Base-by-base conservation (phyloP, 352 stramenopile genomes). In the Labyrinthula sp. region DNA sequence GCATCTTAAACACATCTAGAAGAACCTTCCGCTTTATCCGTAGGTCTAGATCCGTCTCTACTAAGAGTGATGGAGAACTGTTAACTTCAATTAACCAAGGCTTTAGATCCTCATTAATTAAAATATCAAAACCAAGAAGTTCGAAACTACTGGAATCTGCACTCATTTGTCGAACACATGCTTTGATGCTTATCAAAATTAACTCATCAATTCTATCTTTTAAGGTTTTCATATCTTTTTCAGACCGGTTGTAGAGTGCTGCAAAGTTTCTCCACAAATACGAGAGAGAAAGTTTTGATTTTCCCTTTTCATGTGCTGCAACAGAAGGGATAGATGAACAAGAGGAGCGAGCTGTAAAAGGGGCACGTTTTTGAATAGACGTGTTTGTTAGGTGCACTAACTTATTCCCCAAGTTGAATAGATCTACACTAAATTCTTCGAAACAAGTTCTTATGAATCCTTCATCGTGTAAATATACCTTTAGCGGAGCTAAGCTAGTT, bases 51-150 rank as follows among this genome's bases (percentile, higher is more conserved):
- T 64, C 45, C 28, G 79, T 74, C 29, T 90, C 77, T 14, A 75
- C 65, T 12, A 65, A 73, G 64, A 94, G 75, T 6, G 73, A 88
- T 17, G 83, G 83, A 40, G 73, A 88, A 34, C 77, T 75, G 57
- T 94, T 94, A 43, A 94, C 86, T 61, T 94, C 83, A 27, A 94
- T 82, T 3, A 94, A 69, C 79, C 80, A 92, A 24, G 79, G 78
- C 4, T 73, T 73, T 26, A 87, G 69, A 7, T 72, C 48, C 5
- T 68, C 54, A 58, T 94, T 82, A 20, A 94, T 57, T 12, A 94
- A 63, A 18, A 94, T 73, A 58, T 94, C 82, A 61, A 89, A 94
- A 3, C 83, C 83, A 40, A 85, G 83, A 21, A 94, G 41, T 54
- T 94, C 82, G 54, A 93, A 94, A 25, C 67, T 80, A 47, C 82